These are phyloP conservation scores for Fraxinus baroniana DNA, from an alignment of 305 asterid genomes.

Conservation along the genomic window DNA sequence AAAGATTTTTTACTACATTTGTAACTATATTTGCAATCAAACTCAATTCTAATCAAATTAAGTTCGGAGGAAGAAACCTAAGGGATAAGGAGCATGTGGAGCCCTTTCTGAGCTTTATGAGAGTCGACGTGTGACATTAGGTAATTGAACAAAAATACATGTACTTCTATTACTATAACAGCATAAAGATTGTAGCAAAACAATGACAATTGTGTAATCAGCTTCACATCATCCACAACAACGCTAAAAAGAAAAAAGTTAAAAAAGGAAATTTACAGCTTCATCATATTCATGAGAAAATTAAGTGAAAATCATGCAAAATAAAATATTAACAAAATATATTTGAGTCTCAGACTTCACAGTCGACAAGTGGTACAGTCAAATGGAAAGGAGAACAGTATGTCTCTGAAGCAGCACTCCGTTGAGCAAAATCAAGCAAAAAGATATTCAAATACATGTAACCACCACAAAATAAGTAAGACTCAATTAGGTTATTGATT, in stretches of 20 bases:
- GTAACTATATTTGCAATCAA: background rate
- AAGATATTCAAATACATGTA: background rate
- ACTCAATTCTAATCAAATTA: background rate
- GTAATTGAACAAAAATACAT: background rate
- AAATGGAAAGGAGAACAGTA: background rate
- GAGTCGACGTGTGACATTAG: background rate
- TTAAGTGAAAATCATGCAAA: background rate
- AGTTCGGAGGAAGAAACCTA: background rate
- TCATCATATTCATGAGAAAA: background rate
- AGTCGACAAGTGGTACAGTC: slow-evolving; percentile 8
- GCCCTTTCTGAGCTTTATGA: background rate
- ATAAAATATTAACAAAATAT: background rate
- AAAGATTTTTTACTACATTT: background rate
- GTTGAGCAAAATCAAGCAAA: background rate
- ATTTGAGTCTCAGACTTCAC: background rate
- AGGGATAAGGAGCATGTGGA: background rate
- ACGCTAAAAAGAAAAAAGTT: background rate
- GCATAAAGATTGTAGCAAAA: background rate
- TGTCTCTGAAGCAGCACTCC: background rate
- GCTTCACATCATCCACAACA: background rate
- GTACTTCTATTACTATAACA: background rate
- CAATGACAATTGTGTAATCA: background rate
- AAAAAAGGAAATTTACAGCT: background rate
- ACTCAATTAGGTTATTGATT: background rate
- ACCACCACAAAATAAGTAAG: background rate